Evolutionary conservation across 1,284 basidiomycete genomes (phyloP), one percentile per base, ranked within the genome.

Genomic region (Puccinia coronata): DNA sequence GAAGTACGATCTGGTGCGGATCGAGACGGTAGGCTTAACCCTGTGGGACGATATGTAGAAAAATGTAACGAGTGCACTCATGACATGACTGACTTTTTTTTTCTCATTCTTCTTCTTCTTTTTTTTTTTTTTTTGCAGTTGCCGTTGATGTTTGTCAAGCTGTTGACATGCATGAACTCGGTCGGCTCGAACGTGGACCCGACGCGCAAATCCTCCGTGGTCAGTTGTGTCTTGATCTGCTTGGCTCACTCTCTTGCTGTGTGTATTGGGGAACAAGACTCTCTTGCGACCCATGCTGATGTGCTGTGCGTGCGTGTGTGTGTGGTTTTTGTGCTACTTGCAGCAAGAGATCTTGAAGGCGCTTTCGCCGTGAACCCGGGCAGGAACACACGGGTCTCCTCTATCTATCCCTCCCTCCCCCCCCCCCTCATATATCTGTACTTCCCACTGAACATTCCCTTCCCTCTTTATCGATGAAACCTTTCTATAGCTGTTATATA

Each of bases 131-230:
- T 65, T 76, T 47, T 14, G 18, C 41, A 76, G 74, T 43, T 76
- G 39, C 53, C 59, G 28, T 49, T 76, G 31, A 63, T 65, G 59
- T 28, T 76, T 25, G 3, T 65, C 23, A 76, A 76, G 39, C 25
- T 76, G 20, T 63, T 76, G 43, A 76, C 57, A 8, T 65, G 57
- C 34, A 63, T 76, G 57, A 63, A 76, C 43, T 76, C 74, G 12
- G 55, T 76, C 11, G 57, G 57, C 25, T 49, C 74, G 20, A 65
- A n/a, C 31, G 55, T 76, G 3, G 59, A 76, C 51, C 55, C 74
- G 14, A 41, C n/a, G 14, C 12, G 74, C 1, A 63, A 76, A 76
- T 55, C 51, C 3, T 61, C 74, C 25, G 39, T 76, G 23, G 74
- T 76, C 36, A 43, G 74, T 75, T 63, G 61, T 36, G 25, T 47